A percentile compares a stretch with the other conserved stretches of the same genome.
Evolutionary conservation across 352 stramenopile genomes (phyloP).

Genomic region (Globisporangium recalcitrans): DNA sequence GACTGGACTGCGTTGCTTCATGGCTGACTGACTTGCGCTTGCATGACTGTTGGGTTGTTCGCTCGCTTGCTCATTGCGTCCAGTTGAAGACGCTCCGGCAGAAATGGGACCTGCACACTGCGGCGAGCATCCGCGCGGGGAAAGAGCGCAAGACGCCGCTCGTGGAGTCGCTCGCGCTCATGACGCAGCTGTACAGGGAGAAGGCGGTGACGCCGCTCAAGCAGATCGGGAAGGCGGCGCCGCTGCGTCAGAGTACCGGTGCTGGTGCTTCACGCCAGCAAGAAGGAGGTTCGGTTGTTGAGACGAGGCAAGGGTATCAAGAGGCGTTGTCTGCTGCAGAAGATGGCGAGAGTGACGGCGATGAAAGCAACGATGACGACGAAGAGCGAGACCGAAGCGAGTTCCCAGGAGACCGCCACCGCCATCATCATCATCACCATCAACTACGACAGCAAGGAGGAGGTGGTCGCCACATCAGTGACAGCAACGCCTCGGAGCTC

Average conservation of each 20-base stretch:
- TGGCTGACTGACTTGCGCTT: no score
- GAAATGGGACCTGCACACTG: not conserved
- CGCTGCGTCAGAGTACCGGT: not conserved
- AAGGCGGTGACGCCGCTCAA: conserved; percentile 4
- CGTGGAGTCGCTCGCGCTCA: not conserved
- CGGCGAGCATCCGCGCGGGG: not conserved
- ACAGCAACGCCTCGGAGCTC: not conserved
- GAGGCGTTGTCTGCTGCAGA: not conserved
- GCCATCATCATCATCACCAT: no score
- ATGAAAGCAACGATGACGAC: not conserved
- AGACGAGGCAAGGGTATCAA: not conserved
- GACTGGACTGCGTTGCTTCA: no score
- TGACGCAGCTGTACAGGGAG: not conserved
- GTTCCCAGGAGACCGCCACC: no score
- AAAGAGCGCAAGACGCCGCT: not conserved
- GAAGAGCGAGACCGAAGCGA: not conserved
- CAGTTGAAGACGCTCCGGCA: not conserved
- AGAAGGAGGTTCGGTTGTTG: not conserved
- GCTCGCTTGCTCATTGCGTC: not conserved
- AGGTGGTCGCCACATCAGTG: not conserved
- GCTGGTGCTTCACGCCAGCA: not conserved
- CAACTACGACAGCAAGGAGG: no score
- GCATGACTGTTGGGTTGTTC: not conserved
- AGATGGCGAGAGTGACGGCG: not conserved
- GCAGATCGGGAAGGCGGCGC: not conserved